Conservation (phyloP, 495 filamentous ascomycete species). For the Aspergillus cavernicola region DNA sequence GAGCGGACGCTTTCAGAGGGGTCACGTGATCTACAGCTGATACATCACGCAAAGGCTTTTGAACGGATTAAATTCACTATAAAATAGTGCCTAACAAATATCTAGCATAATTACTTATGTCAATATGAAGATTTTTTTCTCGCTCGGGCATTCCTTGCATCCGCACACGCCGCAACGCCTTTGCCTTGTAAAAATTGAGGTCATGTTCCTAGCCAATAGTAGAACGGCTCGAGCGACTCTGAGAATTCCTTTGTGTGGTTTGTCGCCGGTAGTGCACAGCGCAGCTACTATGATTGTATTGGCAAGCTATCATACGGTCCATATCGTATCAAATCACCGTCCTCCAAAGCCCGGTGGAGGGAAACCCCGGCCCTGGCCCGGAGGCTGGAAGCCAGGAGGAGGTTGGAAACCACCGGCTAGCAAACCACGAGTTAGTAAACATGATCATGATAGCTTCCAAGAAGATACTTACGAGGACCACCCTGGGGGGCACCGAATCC, state of each 20-base stretch:
- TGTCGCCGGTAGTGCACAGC: constrained; percentile 1
- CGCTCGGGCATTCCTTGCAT: constrained; percentile 30
- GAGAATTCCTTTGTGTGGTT: constrained; percentile 5
- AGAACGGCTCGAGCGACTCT: not conserved
- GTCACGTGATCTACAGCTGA: constrained; percentile 33
- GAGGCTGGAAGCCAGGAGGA: constrained; percentile 65
- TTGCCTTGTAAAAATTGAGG: constrained; percentile 36
- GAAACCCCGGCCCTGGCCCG: constrained; percentile 63
- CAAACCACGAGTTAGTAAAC: constrained; percentile 18
- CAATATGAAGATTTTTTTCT: constrained; percentile 21
- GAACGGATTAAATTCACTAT: constrained; percentile 13
- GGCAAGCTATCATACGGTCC: constrained; percentile 20
- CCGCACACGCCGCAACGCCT: constrained; percentile 50
- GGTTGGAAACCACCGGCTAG: constrained; percentile 62
- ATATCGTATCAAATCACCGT: constrained; percentile 47
- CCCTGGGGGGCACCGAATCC: constrained; percentile 56
- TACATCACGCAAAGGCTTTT: not conserved
- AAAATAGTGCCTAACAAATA: constrained; percentile 15
- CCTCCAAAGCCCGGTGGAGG: constrained; percentile 75
- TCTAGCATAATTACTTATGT: constrained; percentile 37
- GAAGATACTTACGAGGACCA: constrained; percentile 52
- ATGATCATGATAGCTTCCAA: constrained; percentile 1
- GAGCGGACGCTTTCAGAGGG: constrained; percentile 25
- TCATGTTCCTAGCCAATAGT: constrained; percentile 18
- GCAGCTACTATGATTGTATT: constrained; percentile 11